Base-by-base conservation (phyloP, 257 asterid species). In the Solanum lycopersicoides region DNA sequence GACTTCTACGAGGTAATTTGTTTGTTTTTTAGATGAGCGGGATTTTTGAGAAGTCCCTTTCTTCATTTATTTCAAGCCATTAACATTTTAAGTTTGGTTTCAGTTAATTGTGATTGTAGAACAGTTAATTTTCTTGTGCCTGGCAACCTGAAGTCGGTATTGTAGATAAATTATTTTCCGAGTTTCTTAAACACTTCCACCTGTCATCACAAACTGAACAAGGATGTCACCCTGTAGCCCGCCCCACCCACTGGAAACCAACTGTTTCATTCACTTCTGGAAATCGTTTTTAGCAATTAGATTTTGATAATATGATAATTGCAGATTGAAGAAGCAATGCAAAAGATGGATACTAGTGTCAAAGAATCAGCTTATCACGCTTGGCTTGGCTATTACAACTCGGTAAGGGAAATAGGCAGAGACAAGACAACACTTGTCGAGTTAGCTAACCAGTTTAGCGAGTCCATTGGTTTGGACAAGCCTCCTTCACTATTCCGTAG, bases 381-480 rank as follows among this genome's bases (percentile, higher is more conserved):
- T 2, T 97, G 99, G 98, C 98, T 95, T 5, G 98, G 98, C n/a
- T 97, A 94, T 86, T 97, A 95, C 32, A 95, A 94, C 91, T 94
- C 98, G 13, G 91, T 95, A 35, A 90, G 86, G 44, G 92, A 92
- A 39, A 93, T 95, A 68, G 95, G 96, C 66, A 88, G 97, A 85
- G 99, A 97, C 88, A 97, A 97, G 86, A 95, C 98, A 0, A 92
- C 93, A 7, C 95, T 97, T n/a, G 98, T 92, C 3, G 95, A 93
- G 93, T 88, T 92, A 86, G 99, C 98, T 74, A 94, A 93, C 91
- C 93, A 90, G 35, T 95, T 97, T 89, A 88, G 96, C 53, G 92
- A 91, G n/a, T 95, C 98, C 1, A 97, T 97, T 50, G 98, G 98
- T n/a, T 89, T 95, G 84, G 90, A 91, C 87, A 95, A 92, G 88